These are phyloP conservation scores for Pestalotiopsis sp. DNA, from an alignment of 2,329 filamentous ascomycete species.

Conservation along the genomic window DNA sequence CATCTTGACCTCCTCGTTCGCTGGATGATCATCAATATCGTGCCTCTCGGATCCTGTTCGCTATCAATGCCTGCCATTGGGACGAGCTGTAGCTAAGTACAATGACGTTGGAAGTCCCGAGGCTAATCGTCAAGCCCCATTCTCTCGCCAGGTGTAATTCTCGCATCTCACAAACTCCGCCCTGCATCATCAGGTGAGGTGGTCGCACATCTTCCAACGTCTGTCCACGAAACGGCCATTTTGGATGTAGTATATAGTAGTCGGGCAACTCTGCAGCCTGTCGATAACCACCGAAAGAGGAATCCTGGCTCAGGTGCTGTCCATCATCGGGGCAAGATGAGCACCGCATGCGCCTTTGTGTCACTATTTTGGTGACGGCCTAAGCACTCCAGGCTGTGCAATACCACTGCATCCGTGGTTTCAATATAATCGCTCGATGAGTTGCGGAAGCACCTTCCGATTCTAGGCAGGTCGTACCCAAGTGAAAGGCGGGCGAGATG, in stretches of 20 bases:
- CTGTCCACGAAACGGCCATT: neutral
- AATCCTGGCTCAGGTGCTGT: neutral
- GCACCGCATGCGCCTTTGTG: neutral
- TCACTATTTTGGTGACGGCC: neutral
- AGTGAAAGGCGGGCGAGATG: neutral
- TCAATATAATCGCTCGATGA: neutral
- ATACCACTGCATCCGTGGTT: neutral
- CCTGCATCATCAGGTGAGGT: neutral
- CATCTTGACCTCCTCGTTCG: neutral
- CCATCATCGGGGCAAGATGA: neutral
- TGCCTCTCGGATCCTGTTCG: neutral
- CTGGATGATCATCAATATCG: neutral
- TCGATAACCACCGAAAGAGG: neutral
- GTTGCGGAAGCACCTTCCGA: neutral
- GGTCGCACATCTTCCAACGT: neutral
- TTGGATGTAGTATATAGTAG: neutral
- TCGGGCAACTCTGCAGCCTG: constrained; percentile 1
- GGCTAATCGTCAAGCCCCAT: neutral
- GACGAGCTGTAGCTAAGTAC: neutral
- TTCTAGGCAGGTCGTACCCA: neutral
- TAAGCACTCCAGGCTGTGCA: neutral
- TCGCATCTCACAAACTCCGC: neutral
- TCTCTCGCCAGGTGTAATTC: neutral
- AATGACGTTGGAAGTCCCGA: neutral
- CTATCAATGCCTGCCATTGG: neutral